Percentiles rank a stretch among this genome's conserved stretches.
Conservation (phyloP, 2,329 filamentous ascomycete species). For the Trichoderma breve region DNA sequence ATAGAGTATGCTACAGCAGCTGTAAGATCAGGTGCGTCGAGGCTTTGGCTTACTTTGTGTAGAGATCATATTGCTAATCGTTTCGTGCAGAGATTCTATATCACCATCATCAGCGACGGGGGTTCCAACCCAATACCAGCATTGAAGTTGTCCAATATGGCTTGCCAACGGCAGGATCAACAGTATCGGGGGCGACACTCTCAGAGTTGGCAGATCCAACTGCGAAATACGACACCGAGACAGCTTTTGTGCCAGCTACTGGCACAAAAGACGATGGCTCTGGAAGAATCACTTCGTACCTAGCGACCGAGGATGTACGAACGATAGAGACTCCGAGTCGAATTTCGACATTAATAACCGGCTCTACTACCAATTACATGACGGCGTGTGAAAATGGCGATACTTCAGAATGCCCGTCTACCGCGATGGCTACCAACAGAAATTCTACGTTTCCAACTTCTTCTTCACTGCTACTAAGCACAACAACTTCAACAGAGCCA, state of each 20-base stretch:
- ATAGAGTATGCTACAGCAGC: constrained; percentile 20
- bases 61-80: neutral
- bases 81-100: neutral
- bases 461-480: constrained; percentile 6
- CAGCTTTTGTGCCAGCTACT: neutral
- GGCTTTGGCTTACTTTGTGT: neutral
- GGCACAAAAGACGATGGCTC: neutral
- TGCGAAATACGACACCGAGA: neutral
- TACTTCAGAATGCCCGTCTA: neutral
- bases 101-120: neutral
- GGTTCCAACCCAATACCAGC: neutral
- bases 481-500: constrained; percentile 25
- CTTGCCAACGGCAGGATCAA: neutral
- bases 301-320: neutral
- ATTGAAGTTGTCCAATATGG: neutral
- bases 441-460: neutral
- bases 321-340: neutral
- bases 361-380: neutral
- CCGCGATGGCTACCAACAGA: neutral
- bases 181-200: neutral
- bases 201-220: neutral
- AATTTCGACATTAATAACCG: neutral
- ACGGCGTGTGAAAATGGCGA: neutral
- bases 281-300: neutral
- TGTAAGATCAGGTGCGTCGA: constrained; percentile 21